Conservation (phyloP, 306 rosid genomes). For the Sesbania bispinosa region DNA sequence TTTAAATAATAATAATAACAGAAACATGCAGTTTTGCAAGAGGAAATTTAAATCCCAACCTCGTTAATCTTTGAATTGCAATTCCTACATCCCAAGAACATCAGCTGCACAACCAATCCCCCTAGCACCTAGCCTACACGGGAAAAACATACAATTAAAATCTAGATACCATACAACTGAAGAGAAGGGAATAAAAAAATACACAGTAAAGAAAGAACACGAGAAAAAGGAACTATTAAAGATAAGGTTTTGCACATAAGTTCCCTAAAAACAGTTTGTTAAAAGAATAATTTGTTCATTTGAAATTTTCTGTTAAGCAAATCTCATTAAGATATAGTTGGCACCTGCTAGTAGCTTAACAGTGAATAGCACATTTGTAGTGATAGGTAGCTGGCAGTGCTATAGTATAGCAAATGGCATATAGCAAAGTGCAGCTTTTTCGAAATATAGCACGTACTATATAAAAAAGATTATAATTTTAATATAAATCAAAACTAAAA, state of each 20-base stretch:
- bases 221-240: not conserved
- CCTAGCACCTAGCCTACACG: constrained; percentile 37
- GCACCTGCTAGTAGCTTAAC: not conserved
- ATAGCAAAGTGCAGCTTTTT: not conserved
- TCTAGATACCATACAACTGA: not conserved
- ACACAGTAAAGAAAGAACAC: not conserved
- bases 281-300: not conserved
- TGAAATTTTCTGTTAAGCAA: not conserved
- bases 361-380: not conserved
- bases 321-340: not conserved
- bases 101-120: constrained; percentile 37
- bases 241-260: not conserved
- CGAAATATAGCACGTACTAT: not conserved
- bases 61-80: constrained; percentile 25
- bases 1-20: not conserved
- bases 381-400: not conserved
- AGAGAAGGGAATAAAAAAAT: not conserved
- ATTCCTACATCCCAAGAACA: constrained; percentile 34
- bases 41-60: constrained; percentile 29
- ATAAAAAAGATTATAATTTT: not conserved
- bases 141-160: constrained; percentile 13
- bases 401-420: not conserved
- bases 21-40: constrained; percentile 27
- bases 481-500: not conserved
- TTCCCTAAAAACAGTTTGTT: not conserved